Evolutionary conservation across 306 rosid genomes (phyloP).

Genomic region (Casuarina glauca): DNA sequence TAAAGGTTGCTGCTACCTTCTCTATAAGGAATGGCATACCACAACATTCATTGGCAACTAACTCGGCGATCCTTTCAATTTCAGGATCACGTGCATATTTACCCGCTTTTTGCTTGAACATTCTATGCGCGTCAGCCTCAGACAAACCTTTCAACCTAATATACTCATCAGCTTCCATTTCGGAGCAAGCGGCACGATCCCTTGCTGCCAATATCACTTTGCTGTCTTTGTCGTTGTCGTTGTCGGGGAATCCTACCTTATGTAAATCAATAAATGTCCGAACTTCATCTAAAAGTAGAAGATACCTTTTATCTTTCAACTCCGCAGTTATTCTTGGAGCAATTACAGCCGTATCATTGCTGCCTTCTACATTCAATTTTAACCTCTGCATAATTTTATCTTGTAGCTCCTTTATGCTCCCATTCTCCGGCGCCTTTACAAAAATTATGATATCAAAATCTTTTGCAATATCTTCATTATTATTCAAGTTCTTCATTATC

Average conservation of each 20-base stretch:
- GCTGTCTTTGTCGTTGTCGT: conserved; percentile 11
- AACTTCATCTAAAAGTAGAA: conserved; percentile 38
- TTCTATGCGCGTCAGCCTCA: conserved; percentile 27
- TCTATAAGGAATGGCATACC: conserved; percentile 33
- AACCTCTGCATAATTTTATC: neutral
- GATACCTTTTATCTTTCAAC: conserved; percentile 16
- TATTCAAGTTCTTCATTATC: neutral
- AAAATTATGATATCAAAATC: neutral
- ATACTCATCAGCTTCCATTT: neutral
- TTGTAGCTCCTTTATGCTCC: neutral
- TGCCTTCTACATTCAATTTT: neutral
- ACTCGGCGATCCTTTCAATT: conserved; percentile 21
- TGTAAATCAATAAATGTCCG: neutral
- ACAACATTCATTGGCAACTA: conserved; percentile 25
- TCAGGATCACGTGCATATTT: neutral
- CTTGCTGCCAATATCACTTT: conserved; percentile 31
- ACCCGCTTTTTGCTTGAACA: conserved; percentile 19
- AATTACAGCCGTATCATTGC: neutral
- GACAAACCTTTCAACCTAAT: conserved; percentile 14
- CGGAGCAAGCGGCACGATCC: neutral
- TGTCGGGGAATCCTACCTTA: conserved; percentile 11
- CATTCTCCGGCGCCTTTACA: neutral
- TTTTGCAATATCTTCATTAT: neutral
- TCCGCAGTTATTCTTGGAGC: conserved; percentile 8
- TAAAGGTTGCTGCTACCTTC: conserved; percentile 27